phyloP scores from a whole-genome alignment of 805 yeast species.

The Diddensiella caesifluorescens region DNA sequence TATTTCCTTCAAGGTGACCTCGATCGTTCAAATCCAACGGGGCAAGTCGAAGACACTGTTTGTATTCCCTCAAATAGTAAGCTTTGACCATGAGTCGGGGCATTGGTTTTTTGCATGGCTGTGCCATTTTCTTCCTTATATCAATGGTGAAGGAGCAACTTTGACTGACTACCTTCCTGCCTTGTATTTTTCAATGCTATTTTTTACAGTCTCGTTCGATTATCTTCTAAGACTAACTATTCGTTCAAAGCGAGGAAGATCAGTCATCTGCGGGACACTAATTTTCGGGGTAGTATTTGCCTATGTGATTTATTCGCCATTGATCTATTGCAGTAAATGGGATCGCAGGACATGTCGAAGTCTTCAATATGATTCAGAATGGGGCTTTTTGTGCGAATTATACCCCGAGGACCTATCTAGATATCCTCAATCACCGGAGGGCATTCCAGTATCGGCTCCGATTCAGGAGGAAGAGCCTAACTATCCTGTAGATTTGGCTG shows the following conservation, averaged over 20 bases:
- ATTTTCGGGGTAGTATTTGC: constrained; percentile 32
- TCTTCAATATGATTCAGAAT: constrained; percentile 1
- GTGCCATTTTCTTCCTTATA: constrained; percentile 68
- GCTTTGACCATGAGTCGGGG: constrained; percentile 50
- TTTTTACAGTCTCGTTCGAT: constrained; percentile 57
- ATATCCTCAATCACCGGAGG: too few species aligned
- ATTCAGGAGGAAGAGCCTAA: too few species aligned
- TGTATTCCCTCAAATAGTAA: too few species aligned
- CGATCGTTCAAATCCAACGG: constrained; percentile 14
- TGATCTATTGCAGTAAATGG: constrained; percentile 66
- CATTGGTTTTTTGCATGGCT: constrained; percentile 66
- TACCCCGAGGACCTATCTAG: constrained; percentile 2
- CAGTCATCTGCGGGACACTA: background rate
- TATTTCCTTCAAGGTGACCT: constrained; percentile 11
- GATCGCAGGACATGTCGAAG: constrained; percentile 3
- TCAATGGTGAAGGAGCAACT: constrained; percentile 70
- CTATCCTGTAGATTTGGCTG: too few species aligned
- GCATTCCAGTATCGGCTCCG: too few species aligned
- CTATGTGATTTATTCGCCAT: constrained; percentile 51
- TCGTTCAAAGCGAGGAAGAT: background rate
- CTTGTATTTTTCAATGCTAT: constrained; percentile 64
- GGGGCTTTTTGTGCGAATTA: constrained; percentile 8
- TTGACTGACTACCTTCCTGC: constrained; percentile 83
- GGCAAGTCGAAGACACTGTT: background rate
- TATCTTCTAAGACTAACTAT: constrained; percentile 26